phyloP scores from a whole-genome alignment of 2,329 filamentous ascomycete species.

The Colletotrichum musae region DNA sequence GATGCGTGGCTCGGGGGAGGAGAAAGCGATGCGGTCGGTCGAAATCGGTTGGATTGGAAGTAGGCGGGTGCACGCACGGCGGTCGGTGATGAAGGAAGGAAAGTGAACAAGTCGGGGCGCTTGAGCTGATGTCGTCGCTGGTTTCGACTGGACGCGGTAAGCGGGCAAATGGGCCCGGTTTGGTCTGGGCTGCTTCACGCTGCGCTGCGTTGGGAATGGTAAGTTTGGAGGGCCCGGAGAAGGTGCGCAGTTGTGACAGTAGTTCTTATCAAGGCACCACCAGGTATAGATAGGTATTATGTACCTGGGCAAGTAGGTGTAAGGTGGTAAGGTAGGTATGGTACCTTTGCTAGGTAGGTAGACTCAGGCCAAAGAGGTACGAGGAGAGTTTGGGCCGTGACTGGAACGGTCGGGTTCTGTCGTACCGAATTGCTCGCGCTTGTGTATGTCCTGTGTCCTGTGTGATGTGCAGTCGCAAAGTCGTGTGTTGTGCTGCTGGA shows the following conservation, averaged over 20 bases:
- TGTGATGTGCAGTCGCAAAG: conserved; percentile 1
- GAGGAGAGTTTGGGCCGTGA: no score
- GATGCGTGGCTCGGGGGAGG: conserved; percentile 34
- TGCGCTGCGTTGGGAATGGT: conserved; percentile 25
- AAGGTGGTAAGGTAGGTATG: background rate
- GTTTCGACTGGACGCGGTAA: conserved; percentile 40
- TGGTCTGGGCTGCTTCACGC: conserved; percentile 12
- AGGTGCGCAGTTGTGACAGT: conserved; percentile 28
- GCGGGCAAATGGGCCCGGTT: conserved; percentile 39
- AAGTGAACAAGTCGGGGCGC: conserved; percentile 28
- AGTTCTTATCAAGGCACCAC: conserved; percentile 2
- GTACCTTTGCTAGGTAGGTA: no score
- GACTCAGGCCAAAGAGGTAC: no score
- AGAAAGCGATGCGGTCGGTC: conserved; percentile 26
- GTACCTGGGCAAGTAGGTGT: conserved; percentile 4
- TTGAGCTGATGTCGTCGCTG: conserved; percentile 40
- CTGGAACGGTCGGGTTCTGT: no score
- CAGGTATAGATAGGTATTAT: background rate
- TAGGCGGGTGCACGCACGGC: conserved; percentile 22
- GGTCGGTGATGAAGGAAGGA: conserved; percentile 39
- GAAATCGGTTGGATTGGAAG: conserved; percentile 22
- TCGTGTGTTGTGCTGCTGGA: no score
- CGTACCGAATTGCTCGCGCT: background rate
- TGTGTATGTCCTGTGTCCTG: conserved; percentile 4
- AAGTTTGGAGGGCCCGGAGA: conserved; percentile 26